Base-by-base conservation (phyloP, 352 stramenopile genomes). In the Pythium aristosporum region DNA sequence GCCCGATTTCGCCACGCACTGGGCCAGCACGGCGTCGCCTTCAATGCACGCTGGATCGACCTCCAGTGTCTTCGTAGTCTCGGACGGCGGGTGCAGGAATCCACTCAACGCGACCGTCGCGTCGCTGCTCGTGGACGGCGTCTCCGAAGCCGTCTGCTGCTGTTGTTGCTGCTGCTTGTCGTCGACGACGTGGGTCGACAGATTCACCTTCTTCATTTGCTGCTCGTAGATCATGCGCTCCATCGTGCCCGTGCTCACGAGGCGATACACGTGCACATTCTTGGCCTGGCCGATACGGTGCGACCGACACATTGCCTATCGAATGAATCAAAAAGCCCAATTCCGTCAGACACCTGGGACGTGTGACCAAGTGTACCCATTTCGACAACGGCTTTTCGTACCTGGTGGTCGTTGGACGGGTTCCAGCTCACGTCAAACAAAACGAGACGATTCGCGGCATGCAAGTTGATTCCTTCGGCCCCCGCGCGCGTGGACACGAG, bases 341-440 rank as follows among this genome's bases (percentile, higher is more conserved):
- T 44, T 63, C 9, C 68, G 1, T 57, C 28, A 53, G 25, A 20
- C 52, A 51, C 49, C 44, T 56, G 56, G 20, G 44, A 56, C 56
- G 39, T 51, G 47, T 32, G 34, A 30, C 3, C 11, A 67, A 21
- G 30, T 44, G 15, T 15, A 59, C 12, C 41, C 28, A 48, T 41
- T 30, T 30, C 25, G 25, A 30, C 25, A 5, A 30, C 3, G 3
- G 25, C 25, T 5, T 30, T 30, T 30, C 25, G 32, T 57, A 92
- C 83, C 79, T 94, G 85, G 62, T 96, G 88, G 62, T 97, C 89
- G 42, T 95, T 89, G 3, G 85, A 96, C 34, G 89, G 89, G 64
- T 97, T 97, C 89, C 89, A 97, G 68, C 88, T 96, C 50, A 95
- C 87, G 50, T 97, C 89, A 52, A 96, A 97, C 8, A 97, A 65